Percentiles rank a stretch among this genome's conserved stretches.
phyloP scores from a whole-genome alignment of 177 flowering plant species.

The Vitis hybrid region DNA sequence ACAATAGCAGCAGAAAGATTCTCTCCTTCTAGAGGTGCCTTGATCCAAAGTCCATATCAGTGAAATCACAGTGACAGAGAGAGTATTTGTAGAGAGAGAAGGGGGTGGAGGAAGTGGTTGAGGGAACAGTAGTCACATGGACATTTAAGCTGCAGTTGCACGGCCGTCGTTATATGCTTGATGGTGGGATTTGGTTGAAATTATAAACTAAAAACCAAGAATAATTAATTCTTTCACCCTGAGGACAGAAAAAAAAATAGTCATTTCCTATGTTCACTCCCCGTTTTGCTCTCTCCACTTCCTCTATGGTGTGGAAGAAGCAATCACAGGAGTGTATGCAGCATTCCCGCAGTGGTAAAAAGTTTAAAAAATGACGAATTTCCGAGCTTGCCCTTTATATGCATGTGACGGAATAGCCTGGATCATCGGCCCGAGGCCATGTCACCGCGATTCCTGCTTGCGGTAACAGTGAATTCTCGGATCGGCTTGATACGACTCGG shows the following conservation, averaged over 20 bases:
- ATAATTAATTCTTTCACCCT: conserved; percentile 4
- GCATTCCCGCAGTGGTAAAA: too few species aligned
- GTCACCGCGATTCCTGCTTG: too few species aligned
- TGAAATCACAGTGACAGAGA: neutral
- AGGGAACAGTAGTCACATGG: neutral
- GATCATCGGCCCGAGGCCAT: too few species aligned
- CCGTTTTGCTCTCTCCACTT: neutral
- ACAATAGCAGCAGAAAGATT: neutral
- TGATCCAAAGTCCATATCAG: neutral
- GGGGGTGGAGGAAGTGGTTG: neutral
- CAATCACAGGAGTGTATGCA: too few species aligned
- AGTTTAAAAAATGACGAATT: too few species aligned
- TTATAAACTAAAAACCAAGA: conserved; percentile 19
- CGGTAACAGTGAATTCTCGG: too few species aligned
- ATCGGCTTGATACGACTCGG: too few species aligned
- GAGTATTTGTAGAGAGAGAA: neutral
- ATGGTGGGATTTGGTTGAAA: conserved; percentile 18
- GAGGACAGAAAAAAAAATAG: too few species aligned
- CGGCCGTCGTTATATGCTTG: neutral
- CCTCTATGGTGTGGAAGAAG: neutral
- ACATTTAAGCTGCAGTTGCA: neutral
- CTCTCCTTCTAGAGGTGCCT: neutral
- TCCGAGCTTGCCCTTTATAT: too few species aligned
- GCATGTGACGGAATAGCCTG: too few species aligned
- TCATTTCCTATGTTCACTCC: neutral